Conservation (phyloP, 2,329 filamentous ascomycete species). For the Fusarium napiforme region DNA sequence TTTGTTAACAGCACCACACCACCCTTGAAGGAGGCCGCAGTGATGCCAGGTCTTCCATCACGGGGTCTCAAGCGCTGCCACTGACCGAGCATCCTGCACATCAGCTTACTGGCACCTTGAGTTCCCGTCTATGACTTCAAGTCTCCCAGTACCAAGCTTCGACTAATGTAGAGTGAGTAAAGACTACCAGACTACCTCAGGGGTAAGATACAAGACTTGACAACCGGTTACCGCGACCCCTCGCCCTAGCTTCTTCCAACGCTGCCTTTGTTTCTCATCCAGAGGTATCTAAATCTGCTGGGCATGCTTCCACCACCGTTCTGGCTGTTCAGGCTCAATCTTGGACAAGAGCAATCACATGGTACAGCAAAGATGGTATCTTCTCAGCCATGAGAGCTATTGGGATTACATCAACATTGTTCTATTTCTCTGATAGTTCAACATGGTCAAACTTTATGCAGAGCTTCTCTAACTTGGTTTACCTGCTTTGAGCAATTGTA, state of each 20-base stretch:
- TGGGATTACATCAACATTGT: not conserved
- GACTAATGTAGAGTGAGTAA: not conserved
- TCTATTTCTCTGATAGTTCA: not conserved
- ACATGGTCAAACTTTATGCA: no score
- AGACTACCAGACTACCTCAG: not conserved
- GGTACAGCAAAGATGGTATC: not conserved
- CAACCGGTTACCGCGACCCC: no score
- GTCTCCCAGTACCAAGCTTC: no score
- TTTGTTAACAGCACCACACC: no score
- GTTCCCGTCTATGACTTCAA: not conserved
- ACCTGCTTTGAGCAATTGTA: not conserved
- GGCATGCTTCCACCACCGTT: not conserved
- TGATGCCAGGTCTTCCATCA: not conserved
- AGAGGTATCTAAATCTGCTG: not conserved
- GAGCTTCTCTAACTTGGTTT: not conserved
- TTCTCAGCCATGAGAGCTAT: not conserved
- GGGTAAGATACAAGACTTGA: not conserved
- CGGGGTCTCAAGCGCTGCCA: no score
- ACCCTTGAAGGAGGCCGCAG: not conserved
- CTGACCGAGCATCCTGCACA: not conserved
- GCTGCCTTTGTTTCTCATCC: not conserved
- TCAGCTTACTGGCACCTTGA: no score
- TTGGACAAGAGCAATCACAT: not conserved
- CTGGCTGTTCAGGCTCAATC: no score
- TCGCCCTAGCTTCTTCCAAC: not conserved